Evolutionary conservation across 768 basidiomycete species (phyloP).

Genomic region (Boletus tylopilopsis): DNA sequence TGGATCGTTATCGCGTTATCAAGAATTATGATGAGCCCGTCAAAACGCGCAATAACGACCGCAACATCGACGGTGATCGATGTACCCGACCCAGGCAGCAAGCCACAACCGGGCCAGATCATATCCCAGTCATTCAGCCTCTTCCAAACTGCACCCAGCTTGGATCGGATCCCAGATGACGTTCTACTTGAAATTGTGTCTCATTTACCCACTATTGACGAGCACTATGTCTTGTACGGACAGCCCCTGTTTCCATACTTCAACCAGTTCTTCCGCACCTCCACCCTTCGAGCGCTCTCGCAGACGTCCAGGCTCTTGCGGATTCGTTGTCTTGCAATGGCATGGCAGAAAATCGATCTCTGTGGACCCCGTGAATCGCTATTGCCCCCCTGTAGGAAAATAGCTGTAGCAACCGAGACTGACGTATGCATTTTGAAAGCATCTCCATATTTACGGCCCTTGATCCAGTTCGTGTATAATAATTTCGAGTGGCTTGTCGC

Average conservation of each 20-base stretch:
- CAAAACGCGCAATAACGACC: not conserved
- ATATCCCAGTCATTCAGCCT: not conserved
- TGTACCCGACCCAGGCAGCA: not conserved
- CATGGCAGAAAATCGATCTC: constrained; percentile 8
- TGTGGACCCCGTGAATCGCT: not conserved
- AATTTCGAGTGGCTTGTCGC: too few species aligned
- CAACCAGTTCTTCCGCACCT: constrained; percentile 1
- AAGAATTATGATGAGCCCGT: too few species aligned
- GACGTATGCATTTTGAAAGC: not conserved
- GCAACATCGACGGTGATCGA: not conserved
- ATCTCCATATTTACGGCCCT: constrained; percentile 1
- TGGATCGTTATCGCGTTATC: too few species aligned
- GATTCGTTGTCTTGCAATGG: constrained; percentile 10
- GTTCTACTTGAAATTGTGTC: constrained; percentile 5
- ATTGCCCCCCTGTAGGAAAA: not conserved
- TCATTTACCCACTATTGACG: constrained; percentile 1
- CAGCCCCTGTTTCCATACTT: too few species aligned
- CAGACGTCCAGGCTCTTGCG: constrained; percentile 6
- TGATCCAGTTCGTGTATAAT: constrained; percentile 3
- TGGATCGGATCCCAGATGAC: constrained; percentile 9
- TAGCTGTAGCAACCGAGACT: not conserved
- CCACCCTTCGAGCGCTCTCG: constrained; percentile 3
- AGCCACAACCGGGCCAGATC: too few species aligned
- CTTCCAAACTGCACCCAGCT: not conserved
- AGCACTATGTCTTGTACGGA: not conserved